phyloP scores from a whole-genome alignment of 305 asterid species.

The Fraxinus dipetala region DNA sequence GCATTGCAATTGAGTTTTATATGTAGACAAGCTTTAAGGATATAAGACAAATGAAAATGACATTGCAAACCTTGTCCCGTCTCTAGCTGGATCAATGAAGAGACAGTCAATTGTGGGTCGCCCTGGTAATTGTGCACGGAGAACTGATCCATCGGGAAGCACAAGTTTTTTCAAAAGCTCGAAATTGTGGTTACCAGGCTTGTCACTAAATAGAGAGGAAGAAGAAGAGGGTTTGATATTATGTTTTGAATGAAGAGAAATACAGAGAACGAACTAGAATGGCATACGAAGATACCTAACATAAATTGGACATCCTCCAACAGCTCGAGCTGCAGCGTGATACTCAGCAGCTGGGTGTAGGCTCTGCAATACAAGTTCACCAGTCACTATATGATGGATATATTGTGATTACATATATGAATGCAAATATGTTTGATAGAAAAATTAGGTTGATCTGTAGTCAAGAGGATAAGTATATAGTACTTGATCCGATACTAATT shows the following conservation, averaged over 20 bases:
- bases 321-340: constrained; percentile 54
- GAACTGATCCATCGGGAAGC: constrained; percentile 51
- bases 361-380: constrained; percentile 34
- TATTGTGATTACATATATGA: neutral
- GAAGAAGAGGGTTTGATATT: neutral
- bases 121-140: constrained; percentile 48
- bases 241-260: neutral
- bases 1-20: neutral
- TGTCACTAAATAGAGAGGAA: constrained; percentile 34
- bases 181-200: constrained; percentile 51
- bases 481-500: neutral
- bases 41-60: neutral
- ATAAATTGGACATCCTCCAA: constrained; percentile 53
- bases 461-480: neutral
- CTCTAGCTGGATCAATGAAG: constrained; percentile 52
- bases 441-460: neutral
- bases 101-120: constrained; percentile 50
- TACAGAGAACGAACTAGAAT: neutral
- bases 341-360: constrained; percentile 51
- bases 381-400: neutral
- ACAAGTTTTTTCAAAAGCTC: constrained; percentile 46
- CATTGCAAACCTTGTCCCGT: constrained; percentile 37
- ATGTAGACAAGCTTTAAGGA: neutral
- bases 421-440: neutral
- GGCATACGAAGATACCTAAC: constrained; percentile 30